phyloP scores from a whole-genome alignment of 2,329 filamentous ascomycete genomes.

The Beauveria scarabaeidicola region DNA sequence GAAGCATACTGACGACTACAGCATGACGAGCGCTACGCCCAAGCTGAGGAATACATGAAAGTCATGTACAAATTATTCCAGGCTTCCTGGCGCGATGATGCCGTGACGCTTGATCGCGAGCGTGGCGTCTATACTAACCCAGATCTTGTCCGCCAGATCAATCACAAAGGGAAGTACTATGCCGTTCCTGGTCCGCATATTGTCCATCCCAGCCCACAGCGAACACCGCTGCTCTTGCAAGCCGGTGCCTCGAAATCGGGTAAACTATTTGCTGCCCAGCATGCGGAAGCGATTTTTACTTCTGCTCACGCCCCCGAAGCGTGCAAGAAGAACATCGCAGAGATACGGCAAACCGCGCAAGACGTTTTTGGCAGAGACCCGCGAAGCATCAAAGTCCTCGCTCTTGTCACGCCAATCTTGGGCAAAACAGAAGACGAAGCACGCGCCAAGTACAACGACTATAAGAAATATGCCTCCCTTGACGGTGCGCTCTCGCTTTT shows the following conservation, averaged over 20 bases:
- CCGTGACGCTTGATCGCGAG: slow-evolving; percentile 46
- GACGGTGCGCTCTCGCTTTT: slow-evolving; percentile 58
- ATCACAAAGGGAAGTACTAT: slow-evolving; percentile 53
- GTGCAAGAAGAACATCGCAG: slow-evolving; percentile 46
- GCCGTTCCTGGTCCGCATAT: slow-evolving; percentile 51
- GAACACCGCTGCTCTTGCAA: slow-evolving; percentile 56
- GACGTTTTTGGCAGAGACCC: slow-evolving; percentile 43
- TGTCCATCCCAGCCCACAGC: slow-evolving; percentile 52
- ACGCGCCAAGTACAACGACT: slow-evolving; percentile 38
- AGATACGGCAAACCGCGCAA: slow-evolving; percentile 44
- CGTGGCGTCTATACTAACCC: slow-evolving; percentile 38
- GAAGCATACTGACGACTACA: neutral
- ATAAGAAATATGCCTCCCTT: slow-evolving; percentile 45
- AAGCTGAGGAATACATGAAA: slow-evolving; percentile 50
- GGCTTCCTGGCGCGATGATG: slow-evolving; percentile 51
- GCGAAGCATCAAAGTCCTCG: slow-evolving; percentile 50
- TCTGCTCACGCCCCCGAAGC: slow-evolving; percentile 47
- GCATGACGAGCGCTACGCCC: slow-evolving; percentile 43
- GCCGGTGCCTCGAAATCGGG: slow-evolving; percentile 54
- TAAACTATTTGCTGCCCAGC: slow-evolving; percentile 51
- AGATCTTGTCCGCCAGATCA: slow-evolving; percentile 49
- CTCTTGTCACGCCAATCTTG: slow-evolving; percentile 49
- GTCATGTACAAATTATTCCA: slow-evolving; percentile 53
- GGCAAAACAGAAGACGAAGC: slow-evolving; percentile 54
- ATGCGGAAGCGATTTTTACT: slow-evolving; percentile 58